Evolutionary conservation across 345 rosid genomes (phyloP).

Genomic region (Ricinus communis): DNA sequence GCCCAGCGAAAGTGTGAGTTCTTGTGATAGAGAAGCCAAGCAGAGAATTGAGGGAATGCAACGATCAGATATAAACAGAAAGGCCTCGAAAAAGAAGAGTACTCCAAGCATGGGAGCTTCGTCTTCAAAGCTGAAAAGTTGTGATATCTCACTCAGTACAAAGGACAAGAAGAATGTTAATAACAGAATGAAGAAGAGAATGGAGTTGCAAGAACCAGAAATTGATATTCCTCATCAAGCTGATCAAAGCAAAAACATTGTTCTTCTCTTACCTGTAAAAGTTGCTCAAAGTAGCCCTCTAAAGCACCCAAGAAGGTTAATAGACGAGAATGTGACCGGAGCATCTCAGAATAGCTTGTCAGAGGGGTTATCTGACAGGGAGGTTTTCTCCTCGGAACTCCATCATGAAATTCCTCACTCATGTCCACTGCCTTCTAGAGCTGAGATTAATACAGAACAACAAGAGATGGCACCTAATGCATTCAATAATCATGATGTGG

Average conservation of each 20-base stretch:
- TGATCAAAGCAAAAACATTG: slow-evolving; percentile 38
- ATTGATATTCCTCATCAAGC: slow-evolving; percentile 30
- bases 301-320: slow-evolving; percentile 22
- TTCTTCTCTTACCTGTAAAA: slow-evolving; percentile 51
- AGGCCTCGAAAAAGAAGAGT: slow-evolving; percentile 23
- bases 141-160: slow-evolving; percentile 23
- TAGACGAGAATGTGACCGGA: slow-evolving; percentile 31
- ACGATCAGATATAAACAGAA: slow-evolving; percentile 17
- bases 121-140: slow-evolving; percentile 35
- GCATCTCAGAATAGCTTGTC: slow-evolving; percentile 32
- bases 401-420: slow-evolving; percentile 45
- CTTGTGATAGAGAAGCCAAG: slow-evolving; percentile 18
- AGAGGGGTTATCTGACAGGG: slow-evolving; percentile 30
- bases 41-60: slow-evolving; percentile 17
- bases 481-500: slow-evolving; percentile 18
- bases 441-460: slow-evolving; percentile 30
- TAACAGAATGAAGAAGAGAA: slow-evolving; percentile 32
- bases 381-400: slow-evolving; percentile 27
- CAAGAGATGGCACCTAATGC: slow-evolving; percentile 20
- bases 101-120: slow-evolving; percentile 26
- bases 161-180: slow-evolving; percentile 30
- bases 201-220: slow-evolving; percentile 27
- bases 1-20: slow-evolving; percentile 19
- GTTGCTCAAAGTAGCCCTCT: slow-evolving; percentile 23
- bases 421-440: slow-evolving; percentile 47